phyloP scores from a whole-genome alignment of 1,284 basidiomycete species.

The Malassezia brasiliensis region DNA sequence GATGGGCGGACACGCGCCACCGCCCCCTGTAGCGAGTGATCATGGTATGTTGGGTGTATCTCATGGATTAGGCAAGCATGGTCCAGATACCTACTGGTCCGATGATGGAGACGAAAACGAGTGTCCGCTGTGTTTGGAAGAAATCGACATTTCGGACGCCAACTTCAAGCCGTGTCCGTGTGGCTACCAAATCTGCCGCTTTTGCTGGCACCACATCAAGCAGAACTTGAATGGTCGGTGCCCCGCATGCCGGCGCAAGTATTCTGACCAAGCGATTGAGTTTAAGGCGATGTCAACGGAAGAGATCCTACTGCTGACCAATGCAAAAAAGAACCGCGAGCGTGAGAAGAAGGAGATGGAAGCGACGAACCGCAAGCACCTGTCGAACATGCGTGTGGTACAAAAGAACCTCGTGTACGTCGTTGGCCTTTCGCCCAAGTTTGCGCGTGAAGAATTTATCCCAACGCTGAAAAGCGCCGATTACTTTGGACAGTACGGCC shows the following conservation, averaged over 20 bases:
- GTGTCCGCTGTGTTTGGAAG: constrained; percentile 94
- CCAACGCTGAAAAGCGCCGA: constrained; percentile 87
- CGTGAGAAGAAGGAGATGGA: constrained; percentile 94
- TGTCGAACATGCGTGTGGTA: constrained; percentile 88
- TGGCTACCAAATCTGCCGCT: constrained; percentile 97
- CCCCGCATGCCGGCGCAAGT: constrained; percentile 88
- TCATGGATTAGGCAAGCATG: neutral
- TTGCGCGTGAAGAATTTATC: constrained; percentile 94
- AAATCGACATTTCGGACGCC: constrained; percentile 96
- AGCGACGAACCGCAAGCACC: constrained; percentile 69
- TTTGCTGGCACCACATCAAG: constrained; percentile 98
- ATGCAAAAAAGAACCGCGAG: constrained; percentile 90
- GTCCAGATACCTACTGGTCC: constrained; percentile 10
- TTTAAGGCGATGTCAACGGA: constrained; percentile 92
- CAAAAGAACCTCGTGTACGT: constrained; percentile 96
- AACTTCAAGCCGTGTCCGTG: constrained; percentile 99
- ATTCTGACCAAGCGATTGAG: constrained; percentile 84
- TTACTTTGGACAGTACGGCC: constrained; percentile 97
- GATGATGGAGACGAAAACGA: constrained; percentile 70
- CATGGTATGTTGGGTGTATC: neutral
- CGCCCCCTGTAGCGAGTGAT: neutral
- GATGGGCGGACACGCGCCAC: neutral
- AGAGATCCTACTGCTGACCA: constrained; percentile 92
- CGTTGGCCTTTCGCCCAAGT: constrained; percentile 77
- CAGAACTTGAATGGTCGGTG: constrained; percentile 91